A percentile compares a stretch with the other conserved stretches of the same genome.
Evolutionary conservation across 305 asterid species (phyloP).

Genomic region (Lippia alba): DNA sequence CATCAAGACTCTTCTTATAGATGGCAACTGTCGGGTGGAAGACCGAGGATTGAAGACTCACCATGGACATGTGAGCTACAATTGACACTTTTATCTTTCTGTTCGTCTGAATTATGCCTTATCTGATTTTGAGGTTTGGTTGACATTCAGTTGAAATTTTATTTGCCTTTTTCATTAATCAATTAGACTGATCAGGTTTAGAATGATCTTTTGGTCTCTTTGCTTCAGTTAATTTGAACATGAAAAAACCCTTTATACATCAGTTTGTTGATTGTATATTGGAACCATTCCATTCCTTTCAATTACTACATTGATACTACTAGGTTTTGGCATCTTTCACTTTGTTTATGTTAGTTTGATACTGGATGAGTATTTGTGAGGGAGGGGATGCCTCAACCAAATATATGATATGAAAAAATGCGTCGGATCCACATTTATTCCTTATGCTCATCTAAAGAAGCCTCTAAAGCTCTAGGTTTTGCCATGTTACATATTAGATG

Average conservation of each 20-base stretch:
- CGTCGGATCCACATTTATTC: slow-evolving; percentile 3
- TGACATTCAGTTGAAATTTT: slow-evolving; percentile 6
- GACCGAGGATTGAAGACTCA: slow-evolving; percentile 97
- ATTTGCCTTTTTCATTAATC: slow-evolving; percentile 16
- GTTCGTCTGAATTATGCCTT: slow-evolving; percentile 10
- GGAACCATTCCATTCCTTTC: too few relatives aligned
- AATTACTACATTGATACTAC: too few relatives aligned
- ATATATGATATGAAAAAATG: not conserved
- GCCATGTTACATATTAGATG: slow-evolving; percentile 4
- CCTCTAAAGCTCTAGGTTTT: slow-evolving; percentile 1
- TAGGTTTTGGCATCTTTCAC: too few relatives aligned
- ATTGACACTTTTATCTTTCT: slow-evolving; percentile 29
- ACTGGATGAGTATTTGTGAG: too few relatives aligned
- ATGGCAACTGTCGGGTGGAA: slow-evolving; percentile 98
- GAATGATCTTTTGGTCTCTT: slow-evolving; percentile 7
- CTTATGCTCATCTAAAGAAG: slow-evolving; percentile 8
- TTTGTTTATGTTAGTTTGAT: too few relatives aligned
- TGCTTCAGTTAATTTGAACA: slow-evolving; percentile 15
- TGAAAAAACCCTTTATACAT: not conserved
- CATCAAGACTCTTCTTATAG: slow-evolving; percentile 84
- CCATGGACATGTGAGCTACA: slow-evolving; percentile 89
- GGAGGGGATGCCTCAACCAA: too few relatives aligned
- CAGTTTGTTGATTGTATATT: slow-evolving; percentile 6
- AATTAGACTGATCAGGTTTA: slow-evolving; percentile 15
- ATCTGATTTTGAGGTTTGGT: slow-evolving; percentile 28